These are phyloP conservation scores for Acacia confusa DNA, from an alignment of 306 rosid species.

Conservation along the genomic window DNA sequence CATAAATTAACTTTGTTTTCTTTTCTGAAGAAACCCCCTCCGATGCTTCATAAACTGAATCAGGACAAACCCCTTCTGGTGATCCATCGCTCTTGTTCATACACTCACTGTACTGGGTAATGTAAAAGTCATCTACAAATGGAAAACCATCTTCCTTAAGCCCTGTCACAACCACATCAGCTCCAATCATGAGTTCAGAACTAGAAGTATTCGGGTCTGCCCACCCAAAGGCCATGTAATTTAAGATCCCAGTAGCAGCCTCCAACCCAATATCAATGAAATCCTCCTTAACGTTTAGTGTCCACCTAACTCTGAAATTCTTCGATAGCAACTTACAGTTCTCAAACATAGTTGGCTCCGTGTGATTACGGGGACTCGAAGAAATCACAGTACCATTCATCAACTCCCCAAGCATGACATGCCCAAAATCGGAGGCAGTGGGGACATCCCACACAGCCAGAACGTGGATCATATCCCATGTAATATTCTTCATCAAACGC, in stretches of 20 bases:
- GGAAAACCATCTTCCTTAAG: conserved; percentile 72
- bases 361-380: conserved; percentile 34
- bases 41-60: conserved; percentile 52
- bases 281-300: conserved; percentile 50
- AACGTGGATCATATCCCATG: conserved; percentile 76
- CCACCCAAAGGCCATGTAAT: conserved; percentile 96
- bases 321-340: conserved; percentile 69
- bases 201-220: conserved; percentile 50
- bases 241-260: conserved; percentile 62
- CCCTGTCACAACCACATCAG: conserved; percentile 77
- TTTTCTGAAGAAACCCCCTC: conserved; percentile 49
- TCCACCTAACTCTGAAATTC: conserved; percentile 74
- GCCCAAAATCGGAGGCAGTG: conserved; percentile 78
- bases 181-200: conserved; percentile 68
- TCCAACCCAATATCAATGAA: conserved; percentile 73
- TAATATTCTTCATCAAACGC: conserved; percentile 49
- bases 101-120: conserved; percentile 72
- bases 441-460: conserved; percentile 82
- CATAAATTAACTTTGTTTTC: conserved; percentile 59
- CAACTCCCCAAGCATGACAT: conserved; percentile 37
- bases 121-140: conserved; percentile 74
- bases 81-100: conserved; percentile 43
- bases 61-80: conserved; percentile 85
- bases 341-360: conserved; percentile 62
- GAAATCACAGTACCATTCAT: conserved; percentile 11